phyloP scores from a whole-genome alignment of 2,329 filamentous ascomycete species.

The Zymoseptoria pseudotritici region DNA sequence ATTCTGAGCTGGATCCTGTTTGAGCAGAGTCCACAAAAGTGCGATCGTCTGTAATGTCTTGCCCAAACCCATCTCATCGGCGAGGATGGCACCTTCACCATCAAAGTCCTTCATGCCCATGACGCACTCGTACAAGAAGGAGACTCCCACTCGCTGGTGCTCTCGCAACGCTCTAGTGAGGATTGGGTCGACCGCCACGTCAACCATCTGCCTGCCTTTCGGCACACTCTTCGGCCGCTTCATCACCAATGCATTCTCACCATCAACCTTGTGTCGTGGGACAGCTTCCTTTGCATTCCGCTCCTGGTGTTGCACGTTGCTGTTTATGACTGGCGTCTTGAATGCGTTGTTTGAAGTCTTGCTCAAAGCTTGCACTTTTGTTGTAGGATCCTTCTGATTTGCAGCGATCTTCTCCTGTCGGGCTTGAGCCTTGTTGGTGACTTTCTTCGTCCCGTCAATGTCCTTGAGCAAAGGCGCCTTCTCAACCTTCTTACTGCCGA shows the following conservation, averaged over 20 bases:
- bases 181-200: constrained; percentile 65
- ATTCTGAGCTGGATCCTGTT: constrained; percentile 63
- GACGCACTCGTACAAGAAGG: constrained; percentile 67
- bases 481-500: constrained; percentile 21
- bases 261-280: constrained; percentile 58
- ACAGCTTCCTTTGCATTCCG: constrained; percentile 42
- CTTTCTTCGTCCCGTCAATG: constrained; percentile 18
- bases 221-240: constrained; percentile 49
- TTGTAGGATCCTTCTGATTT: constrained; percentile 33
- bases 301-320: constrained; percentile 34
- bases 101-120: constrained; percentile 63
- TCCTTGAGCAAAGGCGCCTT: constrained; percentile 20
- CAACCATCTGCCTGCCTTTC: constrained; percentile 58
- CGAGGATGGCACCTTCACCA: constrained; percentile 62
- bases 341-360: constrained; percentile 39
- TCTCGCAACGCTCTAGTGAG: constrained; percentile 55
- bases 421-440: constrained; percentile 25
- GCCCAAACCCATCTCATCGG: constrained; percentile 69
- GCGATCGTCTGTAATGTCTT: constrained; percentile 69
- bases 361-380: constrained; percentile 32
- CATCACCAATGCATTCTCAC: constrained; percentile 59
- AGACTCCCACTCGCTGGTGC: constrained; percentile 62
- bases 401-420: constrained; percentile 32
- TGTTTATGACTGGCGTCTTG: constrained; percentile 54
- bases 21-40: constrained; percentile 63